Base-by-base conservation (phyloP, 2,329 filamentous ascomycete species). In the Nemania sp. region DNA sequence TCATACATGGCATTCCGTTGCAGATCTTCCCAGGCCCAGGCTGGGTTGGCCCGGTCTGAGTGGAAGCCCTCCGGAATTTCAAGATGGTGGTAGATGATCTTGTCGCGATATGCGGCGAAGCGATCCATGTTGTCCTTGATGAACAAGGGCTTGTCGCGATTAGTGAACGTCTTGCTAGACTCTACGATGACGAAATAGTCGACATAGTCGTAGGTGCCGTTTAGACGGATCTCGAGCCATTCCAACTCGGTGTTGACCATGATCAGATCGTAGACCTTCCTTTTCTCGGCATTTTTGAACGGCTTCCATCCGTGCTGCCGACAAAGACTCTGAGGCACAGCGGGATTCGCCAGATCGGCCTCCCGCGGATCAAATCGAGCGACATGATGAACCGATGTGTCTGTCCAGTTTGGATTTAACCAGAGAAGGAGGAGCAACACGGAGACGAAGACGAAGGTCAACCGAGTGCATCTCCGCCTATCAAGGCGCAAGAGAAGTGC, bases 111-210 rank as follows among this genome's bases (percentile, higher is more conserved):
- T 11, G 73, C 66, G 11, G 68, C 62, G 62, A 86, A 84, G 6
- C 70, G 70, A 20, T 72, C 67, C 74, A 80, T 78, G 67, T 80
- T 80, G 11, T 80, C 73, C 53, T 73, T 71, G 52, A 86, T 73
- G 30, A 74, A 66, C 11, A 86, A 72, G 1, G 80, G 76, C 69
- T 87, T 87, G 7, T 74, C 68, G 1, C 70, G 71, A 30, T 78
- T 78, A 14, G 83, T 84, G 60, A 86, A 86, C 1, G 83, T 86
- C 44, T 72, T 76, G 15, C 72, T 66, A 1, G 80, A 77, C 70
- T 88, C 84, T 45, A 86, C 76, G 28, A 88, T 76, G 62, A 88
- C 74, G 61, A 86, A 88, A 69, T 85, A 86, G 70, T 88, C 84
- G 54, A 87, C 82, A 36, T 79, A 70, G 33, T 78, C 68, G 52